Evolutionary conservation across 345 rosid species (phyloP), one percentile per base, ranked within the genome.

Genomic region (Dimocarpus longan): DNA sequence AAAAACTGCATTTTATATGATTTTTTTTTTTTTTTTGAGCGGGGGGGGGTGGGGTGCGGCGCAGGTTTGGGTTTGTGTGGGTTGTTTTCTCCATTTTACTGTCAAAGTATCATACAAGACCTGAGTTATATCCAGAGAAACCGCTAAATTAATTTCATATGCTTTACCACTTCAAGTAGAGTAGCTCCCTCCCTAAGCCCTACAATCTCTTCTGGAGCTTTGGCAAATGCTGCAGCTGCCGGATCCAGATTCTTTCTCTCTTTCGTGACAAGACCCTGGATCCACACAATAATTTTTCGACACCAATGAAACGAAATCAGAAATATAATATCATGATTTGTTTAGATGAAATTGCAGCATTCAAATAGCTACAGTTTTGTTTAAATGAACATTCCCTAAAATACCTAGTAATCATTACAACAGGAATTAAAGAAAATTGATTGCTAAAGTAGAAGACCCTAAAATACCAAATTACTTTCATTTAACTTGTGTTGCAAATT

Each of bases 181-280:
- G 85, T 83, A 85, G 97, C 94, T 67, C 98, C 99, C 85, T 96
- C 99, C 59, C 86, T 85, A 76, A 92, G 92, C 63, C 91, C 94
- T 59, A 80, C 79, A n/a, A 80, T 82, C 85, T 90, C 90, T 84
- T 86, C 83, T 64, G 90, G 89, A 79, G 87, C 83, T 85, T 91
- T 91, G 40, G 99, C 98, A 90, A 96, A 94, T 46, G 91, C 90
- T 81, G 86, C 88, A 57, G 92, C 97, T 28, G 97, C 97, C 39
- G 95, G 93, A 86, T 94, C 99, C 84, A 93, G 75, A 84, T 86
- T 91, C 79, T 91, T 87, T 86, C 99, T 90, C 82, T 90, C 98
- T 84, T 93, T 91, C 66, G 98, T 94, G 82, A 96, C 75, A 62
- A 96, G 98, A 80, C 99, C 99, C 99, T 96, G 82, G 81, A 86